phyloP scores from a whole-genome alignment of 83 land plant genomes.

The Picea engelmannii region DNA sequence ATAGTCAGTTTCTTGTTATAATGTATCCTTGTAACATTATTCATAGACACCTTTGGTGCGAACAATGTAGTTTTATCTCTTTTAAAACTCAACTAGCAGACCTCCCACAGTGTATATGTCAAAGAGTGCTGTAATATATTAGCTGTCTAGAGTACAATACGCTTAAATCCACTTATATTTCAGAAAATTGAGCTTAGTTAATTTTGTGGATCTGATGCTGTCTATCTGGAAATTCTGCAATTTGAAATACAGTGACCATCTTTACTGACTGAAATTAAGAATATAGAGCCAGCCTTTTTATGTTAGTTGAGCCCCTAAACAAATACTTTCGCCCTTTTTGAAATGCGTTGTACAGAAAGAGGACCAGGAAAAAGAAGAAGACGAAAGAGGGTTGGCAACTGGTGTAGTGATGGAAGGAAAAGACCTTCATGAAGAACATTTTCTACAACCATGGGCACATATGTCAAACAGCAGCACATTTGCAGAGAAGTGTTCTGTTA shows the following conservation, averaged over 20 bases:
- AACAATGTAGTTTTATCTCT: background rate
- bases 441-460: constrained; percentile 3
- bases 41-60: background rate
- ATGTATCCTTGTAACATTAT: background rate
- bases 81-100: background rate
- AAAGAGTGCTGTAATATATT: background rate
- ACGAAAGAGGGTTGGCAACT: background rate
- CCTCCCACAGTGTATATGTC: background rate
- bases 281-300: background rate
- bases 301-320: background rate
- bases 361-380: background rate
- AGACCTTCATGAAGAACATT: constrained; percentile 9
- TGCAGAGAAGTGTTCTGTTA: background rate
- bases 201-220: background rate
- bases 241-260: background rate
- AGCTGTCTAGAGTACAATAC: background rate
- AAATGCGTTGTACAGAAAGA: constrained; percentile 9
- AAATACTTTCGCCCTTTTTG: background rate
- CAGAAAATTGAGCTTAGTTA: background rate
- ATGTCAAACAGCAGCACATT: background rate
- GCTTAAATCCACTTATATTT: background rate
- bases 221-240: background rate
- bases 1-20: background rate
- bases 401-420: constrained; percentile 5
- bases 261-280: background rate